Percentiles rank a stretch among this genome's conserved stretches.
These are phyloP conservation scores for Trametes hirsuta DNA, from an alignment of 1,284 basidiomycete species.

Conservation along the genomic window DNA sequence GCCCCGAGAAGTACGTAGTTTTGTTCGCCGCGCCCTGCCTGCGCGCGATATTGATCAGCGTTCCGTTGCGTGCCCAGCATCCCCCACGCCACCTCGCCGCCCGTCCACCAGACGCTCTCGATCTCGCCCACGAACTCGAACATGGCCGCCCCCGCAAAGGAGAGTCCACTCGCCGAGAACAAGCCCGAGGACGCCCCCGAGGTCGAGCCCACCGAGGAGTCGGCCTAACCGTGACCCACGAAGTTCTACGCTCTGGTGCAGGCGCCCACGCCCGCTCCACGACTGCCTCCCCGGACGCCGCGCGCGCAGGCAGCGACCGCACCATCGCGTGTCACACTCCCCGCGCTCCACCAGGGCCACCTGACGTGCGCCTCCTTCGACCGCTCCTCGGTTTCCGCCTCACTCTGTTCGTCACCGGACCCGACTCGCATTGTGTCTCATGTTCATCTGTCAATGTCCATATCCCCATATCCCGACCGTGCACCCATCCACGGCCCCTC, in stretches of 20 bases:
- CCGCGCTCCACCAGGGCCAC: slow-evolving; percentile 13
- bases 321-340: slow-evolving; percentile 1
- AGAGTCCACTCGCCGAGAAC: slow-evolving; percentile 55
- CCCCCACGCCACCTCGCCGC: slow-evolving; percentile 72
- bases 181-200: neutral
- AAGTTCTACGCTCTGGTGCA: neutral
- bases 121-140: slow-evolving; percentile 69
- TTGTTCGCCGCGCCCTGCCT: slow-evolving; percentile 1
- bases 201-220: neutral
- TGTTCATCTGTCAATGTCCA: neutral
- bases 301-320: slow-evolving; percentile 12
- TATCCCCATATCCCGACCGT: neutral
- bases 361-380: slow-evolving; percentile 15
- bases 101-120: slow-evolving; percentile 60
- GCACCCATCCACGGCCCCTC: neutral
- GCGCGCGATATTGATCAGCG: slow-evolving; percentile 11
- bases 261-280: neutral
- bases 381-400: neutral
- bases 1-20: slow-evolving; percentile 84
- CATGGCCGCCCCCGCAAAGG: slow-evolving; percentile 54
- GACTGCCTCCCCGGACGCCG: neutral
- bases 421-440: neutral
- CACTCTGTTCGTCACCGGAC: neutral
- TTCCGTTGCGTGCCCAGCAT: slow-evolving; percentile 51
- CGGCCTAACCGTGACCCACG: neutral